Conservation (phyloP, 139 green algal species). For the Chlamydomonas sp. region DNA sequence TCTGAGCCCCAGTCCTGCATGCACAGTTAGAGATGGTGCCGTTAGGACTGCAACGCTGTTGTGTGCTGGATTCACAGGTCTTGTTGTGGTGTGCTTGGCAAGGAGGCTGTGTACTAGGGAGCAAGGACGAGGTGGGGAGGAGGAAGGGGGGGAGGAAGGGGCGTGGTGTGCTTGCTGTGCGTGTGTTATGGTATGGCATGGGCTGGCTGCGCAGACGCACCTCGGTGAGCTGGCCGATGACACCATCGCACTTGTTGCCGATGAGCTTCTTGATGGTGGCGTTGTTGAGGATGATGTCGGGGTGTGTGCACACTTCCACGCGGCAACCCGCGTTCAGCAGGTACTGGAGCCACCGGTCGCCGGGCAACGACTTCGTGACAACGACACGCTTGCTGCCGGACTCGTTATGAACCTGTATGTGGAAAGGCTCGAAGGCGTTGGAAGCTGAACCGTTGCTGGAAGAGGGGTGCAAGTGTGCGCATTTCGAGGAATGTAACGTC, state of each 20-base stretch:
- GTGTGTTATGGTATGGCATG: background rate
- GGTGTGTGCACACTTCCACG: conserved; percentile 55
- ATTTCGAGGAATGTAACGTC: background rate
- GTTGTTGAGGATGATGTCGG: conserved; percentile 90
- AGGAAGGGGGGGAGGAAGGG: background rate
- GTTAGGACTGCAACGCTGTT: too few relatives aligned
- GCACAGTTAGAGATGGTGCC: background rate
- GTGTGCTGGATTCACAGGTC: too few relatives aligned
- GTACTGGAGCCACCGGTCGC: conserved; percentile 90
- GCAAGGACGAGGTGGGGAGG: background rate
- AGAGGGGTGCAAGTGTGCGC: too few relatives aligned
- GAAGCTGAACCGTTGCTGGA: too few relatives aligned
- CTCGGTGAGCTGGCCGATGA: conserved; percentile 98
- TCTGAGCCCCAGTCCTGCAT: conserved; percentile 86
- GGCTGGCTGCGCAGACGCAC: conserved; percentile 43
- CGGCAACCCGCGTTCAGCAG: conserved; percentile 65
- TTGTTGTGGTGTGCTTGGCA: too few relatives aligned
- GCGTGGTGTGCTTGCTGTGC: background rate
- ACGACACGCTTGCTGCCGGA: conserved; percentile 86
- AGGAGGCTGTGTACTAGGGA: too few relatives aligned
- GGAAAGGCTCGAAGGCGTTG: background rate
- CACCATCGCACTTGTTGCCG: conserved; percentile 90
- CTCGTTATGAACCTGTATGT: conserved; percentile 88
- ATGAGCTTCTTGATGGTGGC: conserved; percentile 91
- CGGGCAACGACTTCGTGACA: conserved; percentile 96